A percentile compares a stretch with the other conserved stretches of the same genome.
Evolutionary conservation across 1,284 basidiomycete genomes (phyloP).

Genomic region (Rhizoctonia solani): DNA sequence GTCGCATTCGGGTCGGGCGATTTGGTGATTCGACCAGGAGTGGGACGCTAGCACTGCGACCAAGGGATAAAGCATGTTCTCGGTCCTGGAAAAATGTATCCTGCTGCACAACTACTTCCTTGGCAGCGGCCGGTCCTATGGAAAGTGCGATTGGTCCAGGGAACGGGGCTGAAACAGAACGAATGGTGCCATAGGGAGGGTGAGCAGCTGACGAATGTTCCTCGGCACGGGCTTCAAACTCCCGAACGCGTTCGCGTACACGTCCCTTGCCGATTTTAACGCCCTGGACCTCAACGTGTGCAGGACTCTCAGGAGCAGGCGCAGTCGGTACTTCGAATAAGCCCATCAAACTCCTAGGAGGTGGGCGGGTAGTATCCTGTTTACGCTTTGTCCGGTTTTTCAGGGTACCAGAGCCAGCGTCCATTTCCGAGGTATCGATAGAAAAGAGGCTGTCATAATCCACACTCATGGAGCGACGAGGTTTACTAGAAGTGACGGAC

Average conservation of each 20-base stretch:
- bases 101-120: background rate
- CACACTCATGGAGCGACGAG: background rate
- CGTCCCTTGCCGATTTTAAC: constrained; percentile 28
- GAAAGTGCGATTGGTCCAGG: background rate
- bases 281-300: constrained; percentile 22
- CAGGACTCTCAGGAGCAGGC: background rate
- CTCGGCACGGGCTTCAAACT: constrained; percentile 25
- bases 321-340: constrained; percentile 13
- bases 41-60: constrained; percentile 11
- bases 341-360: constrained; percentile 18
- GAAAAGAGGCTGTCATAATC: background rate
- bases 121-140: background rate
- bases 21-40: constrained; percentile 9
- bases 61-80: background rate
- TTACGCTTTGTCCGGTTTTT: background rate
- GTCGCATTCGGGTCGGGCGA: constrained; percentile 17
- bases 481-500: background rate
- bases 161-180: background rate
- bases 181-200: background rate
- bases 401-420: background rate
- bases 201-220: background rate
- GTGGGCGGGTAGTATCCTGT: background rate
- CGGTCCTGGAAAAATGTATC: constrained; percentile 5
- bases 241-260: constrained; percentile 14
- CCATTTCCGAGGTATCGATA: background rate